phyloP scores from a whole-genome alignment of 2,329 filamentous ascomycete genomes.

The Colletotrichum falcatum region DNA sequence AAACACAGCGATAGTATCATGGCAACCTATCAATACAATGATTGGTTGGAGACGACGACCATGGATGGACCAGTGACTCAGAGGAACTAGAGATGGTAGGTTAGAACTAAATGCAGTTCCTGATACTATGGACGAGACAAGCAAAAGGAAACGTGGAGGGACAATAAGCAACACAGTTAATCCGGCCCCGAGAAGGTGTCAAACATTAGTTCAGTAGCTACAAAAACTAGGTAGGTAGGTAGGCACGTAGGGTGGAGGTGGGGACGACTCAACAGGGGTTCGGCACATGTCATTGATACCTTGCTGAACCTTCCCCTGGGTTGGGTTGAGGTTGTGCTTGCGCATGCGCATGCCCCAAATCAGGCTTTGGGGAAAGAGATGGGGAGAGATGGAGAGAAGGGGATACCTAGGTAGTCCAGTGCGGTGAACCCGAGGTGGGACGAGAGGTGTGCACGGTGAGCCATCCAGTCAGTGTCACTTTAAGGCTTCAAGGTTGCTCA shows the following conservation, averaged over 20 bases:
- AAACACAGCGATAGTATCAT: too few species aligned
- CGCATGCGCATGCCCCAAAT: not conserved
- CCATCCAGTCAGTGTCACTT: constrained; percentile 18
- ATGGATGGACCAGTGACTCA: not conserved
- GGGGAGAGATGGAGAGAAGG: too few species aligned
- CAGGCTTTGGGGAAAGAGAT: constrained; percentile 3
- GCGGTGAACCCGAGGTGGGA: constrained; percentile 22
- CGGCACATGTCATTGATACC: constrained; percentile 7
- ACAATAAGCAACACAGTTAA: not conserved
- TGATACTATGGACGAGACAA: not conserved
- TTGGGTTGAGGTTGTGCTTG: not conserved
- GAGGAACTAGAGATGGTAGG: not conserved
- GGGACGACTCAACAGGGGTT: not conserved
- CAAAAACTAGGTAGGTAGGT: too few species aligned
- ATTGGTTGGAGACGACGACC: not conserved
- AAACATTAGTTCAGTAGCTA: not conserved
- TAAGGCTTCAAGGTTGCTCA: not conserved
- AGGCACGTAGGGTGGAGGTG: not conserved
- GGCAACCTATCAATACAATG: too few species aligned
- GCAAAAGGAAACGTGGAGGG: not conserved
- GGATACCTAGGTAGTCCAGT: not conserved
- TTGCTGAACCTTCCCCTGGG: constrained; percentile 25
- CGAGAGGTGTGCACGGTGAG: constrained; percentile 21
- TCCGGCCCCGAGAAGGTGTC: not conserved
- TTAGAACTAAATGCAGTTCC: not conserved